These are phyloP conservation scores for Sugiyamaella castrensis DNA, from an alignment of 1,139 yeast genomes.

Conservation along the genomic window DNA sequence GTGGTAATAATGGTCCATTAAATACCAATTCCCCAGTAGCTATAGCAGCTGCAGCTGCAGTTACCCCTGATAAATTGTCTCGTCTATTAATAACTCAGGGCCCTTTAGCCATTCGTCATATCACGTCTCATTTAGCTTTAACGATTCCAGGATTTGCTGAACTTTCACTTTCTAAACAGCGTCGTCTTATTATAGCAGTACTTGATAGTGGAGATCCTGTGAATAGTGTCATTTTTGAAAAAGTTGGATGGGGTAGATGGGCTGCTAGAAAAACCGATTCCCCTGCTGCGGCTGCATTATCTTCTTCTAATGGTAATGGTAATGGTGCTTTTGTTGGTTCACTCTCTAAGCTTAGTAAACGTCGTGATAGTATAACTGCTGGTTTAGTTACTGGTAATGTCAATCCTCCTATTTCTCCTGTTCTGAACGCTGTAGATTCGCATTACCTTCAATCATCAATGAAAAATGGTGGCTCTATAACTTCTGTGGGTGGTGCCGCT, in stretches of 20 bases:
- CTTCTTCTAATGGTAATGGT: conserved; percentile 15
- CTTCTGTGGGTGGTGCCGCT: conserved; percentile 8
- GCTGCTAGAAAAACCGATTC: conserved; percentile 60
- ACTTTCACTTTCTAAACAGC: conserved; percentile 79
- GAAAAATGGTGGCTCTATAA: conserved; percentile 14
- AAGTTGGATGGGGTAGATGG: conserved; percentile 99
- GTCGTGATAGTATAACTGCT: conserved; percentile 54
- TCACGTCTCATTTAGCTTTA: conserved; percentile 70
- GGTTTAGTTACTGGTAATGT: conserved; percentile 18
- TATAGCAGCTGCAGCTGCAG: conserved; percentile 80
- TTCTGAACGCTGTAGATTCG: conserved; percentile 23
- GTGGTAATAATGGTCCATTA: conserved; percentile 30
- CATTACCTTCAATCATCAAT: conserved; percentile 8
- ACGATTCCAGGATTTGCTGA: conserved; percentile 80
- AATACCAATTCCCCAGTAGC: conserved; percentile 88
- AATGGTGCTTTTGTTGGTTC: conserved; percentile 19
- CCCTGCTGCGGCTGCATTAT: conserved; percentile 15
- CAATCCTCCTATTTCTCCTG: conserved; percentile 28
- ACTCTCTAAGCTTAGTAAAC: conserved; percentile 17
- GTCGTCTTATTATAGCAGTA: conserved; percentile 85
- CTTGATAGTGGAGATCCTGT: conserved; percentile 68
- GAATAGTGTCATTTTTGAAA: conserved; percentile 73
- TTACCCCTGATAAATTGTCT: conserved; percentile 78
- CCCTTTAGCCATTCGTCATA: conserved; percentile 86
- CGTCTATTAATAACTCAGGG: conserved; percentile 68